Evolutionary conservation across 768 basidiomycete species (phyloP).

Genomic region (Sporobolomyces roseus): DNA sequence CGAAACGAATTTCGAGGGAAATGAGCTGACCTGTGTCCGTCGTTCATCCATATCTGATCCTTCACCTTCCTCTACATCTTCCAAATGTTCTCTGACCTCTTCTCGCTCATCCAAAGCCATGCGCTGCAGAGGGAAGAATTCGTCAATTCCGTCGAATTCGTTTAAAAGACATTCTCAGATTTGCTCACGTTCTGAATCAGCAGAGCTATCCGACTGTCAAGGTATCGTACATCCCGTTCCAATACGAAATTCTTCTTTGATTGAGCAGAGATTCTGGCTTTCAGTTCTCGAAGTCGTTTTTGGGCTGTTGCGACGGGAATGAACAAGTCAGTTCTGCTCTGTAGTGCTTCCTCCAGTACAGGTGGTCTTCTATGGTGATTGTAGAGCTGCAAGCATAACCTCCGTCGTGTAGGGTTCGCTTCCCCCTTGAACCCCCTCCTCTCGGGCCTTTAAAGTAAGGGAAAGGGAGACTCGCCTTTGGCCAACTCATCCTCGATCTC

Average conservation of each 20-base stretch:
- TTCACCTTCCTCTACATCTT: conserved; percentile 89
- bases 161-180: too few species aligned
- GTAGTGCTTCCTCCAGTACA: background rate
- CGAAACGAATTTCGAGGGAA: background rate
- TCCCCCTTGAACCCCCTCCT: too few species aligned
- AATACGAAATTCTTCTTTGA: conserved; percentile 99
- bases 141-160: too few species aligned
- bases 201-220: conserved; percentile 93
- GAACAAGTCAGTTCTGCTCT: background rate
- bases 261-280: conserved; percentile 93
- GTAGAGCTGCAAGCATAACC: too few species aligned
- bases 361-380: too few species aligned
- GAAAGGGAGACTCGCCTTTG: conserved; percentile 39
- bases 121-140: conserved; percentile 15
- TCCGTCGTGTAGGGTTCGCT: too few species aligned
- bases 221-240: conserved; percentile 95
- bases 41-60: conserved; percentile 92
- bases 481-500: conserved; percentile 52
- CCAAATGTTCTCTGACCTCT: conserved; percentile 60
- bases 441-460: too few species aligned
- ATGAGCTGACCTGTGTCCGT: conserved; percentile 57
- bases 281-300: conserved; percentile 91
- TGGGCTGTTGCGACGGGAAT: conserved; percentile 60
- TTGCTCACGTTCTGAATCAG: conserved; percentile 95
- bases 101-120: conserved; percentile 43